A percentile compares a stretch with the other conserved stretches of the same genome.
Evolutionary conservation across 2,329 filamentous ascomycete species (phyloP).

Genomic region (Aphanoascus verrucosus): DNA sequence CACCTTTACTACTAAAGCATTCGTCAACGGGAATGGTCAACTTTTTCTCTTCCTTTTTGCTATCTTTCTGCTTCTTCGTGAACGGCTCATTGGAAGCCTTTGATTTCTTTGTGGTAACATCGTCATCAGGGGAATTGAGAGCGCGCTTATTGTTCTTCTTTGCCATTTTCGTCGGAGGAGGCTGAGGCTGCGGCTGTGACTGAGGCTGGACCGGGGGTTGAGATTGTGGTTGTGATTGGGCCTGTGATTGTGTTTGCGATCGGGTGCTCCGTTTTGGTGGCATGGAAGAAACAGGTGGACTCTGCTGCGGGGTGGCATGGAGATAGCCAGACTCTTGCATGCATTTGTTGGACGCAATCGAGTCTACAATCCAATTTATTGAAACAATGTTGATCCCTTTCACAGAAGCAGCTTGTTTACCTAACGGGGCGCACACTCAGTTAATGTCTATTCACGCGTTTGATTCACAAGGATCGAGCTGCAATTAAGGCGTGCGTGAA

Average conservation of each 20-base stretch:
- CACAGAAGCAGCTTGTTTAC: constrained; percentile 34
- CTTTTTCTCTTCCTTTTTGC: constrained; percentile 25
- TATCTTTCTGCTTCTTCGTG: constrained; percentile 35
- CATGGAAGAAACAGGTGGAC: not conserved
- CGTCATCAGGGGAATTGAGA: constrained; percentile 13
- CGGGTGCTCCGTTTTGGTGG: not conserved
- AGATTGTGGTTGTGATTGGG: constrained; percentile 7
- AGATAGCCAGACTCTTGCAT: constrained; percentile 33
- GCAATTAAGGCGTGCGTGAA: not conserved
- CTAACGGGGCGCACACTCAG: constrained; percentile 15
- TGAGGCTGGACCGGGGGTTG: constrained; percentile 10
- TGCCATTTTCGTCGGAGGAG: constrained; percentile 24
- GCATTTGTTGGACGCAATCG: constrained; percentile 34
- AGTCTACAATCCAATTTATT: constrained; percentile 54
- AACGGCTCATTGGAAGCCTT: constrained; percentile 20
- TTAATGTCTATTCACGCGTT: not conserved
- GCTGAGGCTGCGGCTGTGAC: constrained; percentile 9
- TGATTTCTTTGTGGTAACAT: constrained; percentile 17
- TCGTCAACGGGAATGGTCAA: constrained; percentile 42
- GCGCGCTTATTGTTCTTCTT: constrained; percentile 24
- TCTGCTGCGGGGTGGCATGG: constrained; percentile 20
- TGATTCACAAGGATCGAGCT: not conserved
- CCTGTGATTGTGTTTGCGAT: constrained; percentile 4
- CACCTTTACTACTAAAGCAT: not conserved
- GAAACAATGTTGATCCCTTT: constrained; percentile 44